phyloP scores from a whole-genome alignment of 352 stramenopile genomes.

The Globisporangium sylvaticum region DNA sequence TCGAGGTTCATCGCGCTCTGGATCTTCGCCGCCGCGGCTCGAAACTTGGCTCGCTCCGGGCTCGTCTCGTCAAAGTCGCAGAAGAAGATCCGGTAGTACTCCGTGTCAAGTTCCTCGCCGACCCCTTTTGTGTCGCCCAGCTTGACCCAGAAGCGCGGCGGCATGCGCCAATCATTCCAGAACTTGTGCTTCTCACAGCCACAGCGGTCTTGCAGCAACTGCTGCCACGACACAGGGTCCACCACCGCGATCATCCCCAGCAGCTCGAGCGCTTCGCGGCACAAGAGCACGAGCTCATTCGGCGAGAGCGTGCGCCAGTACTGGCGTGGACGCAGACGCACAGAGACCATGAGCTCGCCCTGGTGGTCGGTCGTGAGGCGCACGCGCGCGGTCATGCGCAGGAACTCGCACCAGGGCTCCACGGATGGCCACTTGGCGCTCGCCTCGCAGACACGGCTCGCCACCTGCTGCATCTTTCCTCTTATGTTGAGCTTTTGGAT shows the following conservation, averaged over 20 bases:
- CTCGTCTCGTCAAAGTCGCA: background rate
- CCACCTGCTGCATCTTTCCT: background rate
- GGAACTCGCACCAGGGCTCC: conserved; percentile 5
- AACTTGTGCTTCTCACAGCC: background rate
- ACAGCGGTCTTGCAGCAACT: background rate
- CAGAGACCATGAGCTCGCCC: background rate
- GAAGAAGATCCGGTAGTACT: background rate
- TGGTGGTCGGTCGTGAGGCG: background rate
- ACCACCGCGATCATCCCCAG: background rate
- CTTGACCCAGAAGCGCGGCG: background rate
- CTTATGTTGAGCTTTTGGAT: too few species aligned
- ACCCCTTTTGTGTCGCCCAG: background rate
- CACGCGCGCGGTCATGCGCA: conserved; percentile 1
- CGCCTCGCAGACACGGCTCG: background rate
- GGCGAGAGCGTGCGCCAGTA: conserved; percentile 2
- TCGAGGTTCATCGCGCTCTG: background rate
- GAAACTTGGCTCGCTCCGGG: background rate
- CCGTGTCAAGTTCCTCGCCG: background rate
- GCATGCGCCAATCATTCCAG: background rate
- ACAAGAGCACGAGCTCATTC: background rate
- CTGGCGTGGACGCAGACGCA: background rate
- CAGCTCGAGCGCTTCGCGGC: background rate
- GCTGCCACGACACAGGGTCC: background rate
- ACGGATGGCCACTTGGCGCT: background rate
- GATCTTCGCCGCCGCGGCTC: background rate